Evolutionary conservation across 2,329 filamentous ascomycete species (phyloP).

Genomic region (Monosporascus ibericus): DNA sequence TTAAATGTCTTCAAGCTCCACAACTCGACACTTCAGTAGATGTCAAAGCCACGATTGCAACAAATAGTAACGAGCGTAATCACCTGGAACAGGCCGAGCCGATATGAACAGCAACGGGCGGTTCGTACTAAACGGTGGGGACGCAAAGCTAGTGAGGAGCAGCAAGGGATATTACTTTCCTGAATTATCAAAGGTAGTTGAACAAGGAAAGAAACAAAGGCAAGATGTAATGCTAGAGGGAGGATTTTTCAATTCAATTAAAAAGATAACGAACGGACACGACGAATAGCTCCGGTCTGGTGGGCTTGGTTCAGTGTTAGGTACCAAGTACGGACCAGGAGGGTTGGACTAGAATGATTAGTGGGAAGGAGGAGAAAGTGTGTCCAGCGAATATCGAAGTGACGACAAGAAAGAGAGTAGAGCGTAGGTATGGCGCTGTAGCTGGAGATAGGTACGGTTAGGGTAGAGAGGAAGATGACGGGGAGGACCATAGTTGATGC

Average conservation of each 20-base stretch:
- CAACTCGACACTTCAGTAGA: constrained; percentile 4
- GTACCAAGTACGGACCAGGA: too few relatives aligned
- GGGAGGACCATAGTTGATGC: too few relatives aligned
- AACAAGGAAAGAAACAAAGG: too few relatives aligned
- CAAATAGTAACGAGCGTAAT: constrained; percentile 22
- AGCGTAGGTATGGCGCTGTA: too few relatives aligned
- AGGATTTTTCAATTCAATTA: not conserved
- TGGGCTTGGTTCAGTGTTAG: too few relatives aligned
- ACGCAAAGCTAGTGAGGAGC: constrained; percentile 11
- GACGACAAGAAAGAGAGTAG: too few relatives aligned
- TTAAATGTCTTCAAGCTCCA: constrained; percentile 9
- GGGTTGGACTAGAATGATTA: too few relatives aligned
- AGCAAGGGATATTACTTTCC: not conserved
- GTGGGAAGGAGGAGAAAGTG: too few relatives aligned
- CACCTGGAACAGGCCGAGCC: constrained; percentile 15
- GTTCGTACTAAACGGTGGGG: constrained; percentile 15
- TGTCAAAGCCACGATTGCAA: constrained; percentile 10
- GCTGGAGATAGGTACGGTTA: too few relatives aligned
- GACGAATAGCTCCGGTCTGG: not conserved
- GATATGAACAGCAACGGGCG: constrained; percentile 13
- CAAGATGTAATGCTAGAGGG: not conserved
- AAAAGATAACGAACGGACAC: not conserved
- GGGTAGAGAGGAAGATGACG: too few relatives aligned
- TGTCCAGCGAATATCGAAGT: too few relatives aligned
- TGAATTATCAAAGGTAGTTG: not conserved